Conservation (phyloP, 768 basidiomycete genomes). For the Filobasidium floriforme region DNA sequence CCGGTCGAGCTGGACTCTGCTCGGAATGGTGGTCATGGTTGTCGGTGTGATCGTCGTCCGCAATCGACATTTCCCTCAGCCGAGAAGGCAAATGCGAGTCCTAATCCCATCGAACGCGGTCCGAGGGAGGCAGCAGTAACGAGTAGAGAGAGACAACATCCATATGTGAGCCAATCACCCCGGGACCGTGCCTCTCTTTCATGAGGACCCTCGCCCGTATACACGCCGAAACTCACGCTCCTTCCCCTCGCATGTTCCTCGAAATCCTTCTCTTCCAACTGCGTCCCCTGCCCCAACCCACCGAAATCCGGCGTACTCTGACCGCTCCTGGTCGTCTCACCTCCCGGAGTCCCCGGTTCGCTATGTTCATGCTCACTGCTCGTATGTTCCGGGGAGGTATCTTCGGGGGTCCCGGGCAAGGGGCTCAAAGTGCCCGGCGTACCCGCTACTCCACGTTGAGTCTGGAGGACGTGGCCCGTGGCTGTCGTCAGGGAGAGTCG, state of each 20-base stretch:
- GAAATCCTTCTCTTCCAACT: slow-evolving; percentile 11
- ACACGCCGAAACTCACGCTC: slow-evolving; percentile 5
- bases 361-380: slow-evolving; percentile 4
- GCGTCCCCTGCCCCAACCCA: not conserved
- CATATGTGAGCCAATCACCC: too few species aligned
- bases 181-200: too few species aligned
- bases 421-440: slow-evolving; percentile 10
- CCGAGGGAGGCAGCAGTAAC: not conserved
- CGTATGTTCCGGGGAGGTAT: not conserved
- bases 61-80: slow-evolving; percentile 2
- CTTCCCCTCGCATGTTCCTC: slow-evolving; percentile 5
- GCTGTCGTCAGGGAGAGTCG: slow-evolving; percentile 38
- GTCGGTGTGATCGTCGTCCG: not conserved
- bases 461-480: slow-evolving; percentile 32
- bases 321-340: not conserved
- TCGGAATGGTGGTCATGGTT: not conserved
- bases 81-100: not conserved
- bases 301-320: not conserved
- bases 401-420: not conserved
- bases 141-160: not conserved
- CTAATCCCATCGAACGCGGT: not conserved
- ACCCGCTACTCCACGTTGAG: slow-evolving; percentile 16
- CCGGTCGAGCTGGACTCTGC: not conserved
- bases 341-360: slow-evolving; percentile 7
- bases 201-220: too few species aligned